A percentile compares a stretch with the other conserved stretches of the same genome.
Evolutionary conservation across 805 yeast species (phyloP).

Genomic region (Myxozyma neotropica): DNA sequence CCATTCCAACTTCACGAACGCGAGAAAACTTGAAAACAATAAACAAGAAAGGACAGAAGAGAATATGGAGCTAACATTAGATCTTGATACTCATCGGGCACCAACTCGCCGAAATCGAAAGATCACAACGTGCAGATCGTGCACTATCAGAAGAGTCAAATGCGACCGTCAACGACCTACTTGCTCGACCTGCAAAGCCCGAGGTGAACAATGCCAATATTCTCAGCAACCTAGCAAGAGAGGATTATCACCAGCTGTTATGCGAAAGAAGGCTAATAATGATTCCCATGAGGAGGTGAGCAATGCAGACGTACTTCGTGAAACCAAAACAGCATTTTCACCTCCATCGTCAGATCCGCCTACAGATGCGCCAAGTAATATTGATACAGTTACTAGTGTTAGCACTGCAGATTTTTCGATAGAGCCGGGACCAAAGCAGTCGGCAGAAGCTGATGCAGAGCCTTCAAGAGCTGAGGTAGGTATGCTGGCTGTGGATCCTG

Average conservation of each 20-base stretch:
- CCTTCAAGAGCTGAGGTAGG: neutral
- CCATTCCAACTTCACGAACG: too few relatives aligned
- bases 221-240: slow-evolving; percentile 1
- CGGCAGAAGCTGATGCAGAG: neutral
- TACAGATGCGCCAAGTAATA: neutral
- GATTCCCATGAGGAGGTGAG: neutral
- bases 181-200: slow-evolving; percentile 5
- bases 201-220: slow-evolving; percentile 5
- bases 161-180: slow-evolving; percentile 12
- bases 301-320: neutral
- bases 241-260: neutral
- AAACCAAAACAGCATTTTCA: neutral
- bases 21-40: neutral
- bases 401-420: too few relatives aligned
- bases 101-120: slow-evolving; percentile 9
- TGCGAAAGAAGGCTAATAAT: neutral
- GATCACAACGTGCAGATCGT: slow-evolving; percentile 9
- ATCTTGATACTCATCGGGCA: neutral
- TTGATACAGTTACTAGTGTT: neutral
- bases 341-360: neutral
- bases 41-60: neutral
- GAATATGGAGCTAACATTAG: slow-evolving; percentile 1
- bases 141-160: slow-evolving; percentile 14
- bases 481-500: slow-evolving; percentile 2
- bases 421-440: neutral